Conservation (phyloP, 495 filamentous ascomycete genomes). For the Penicillium bialowiezense region DNA sequence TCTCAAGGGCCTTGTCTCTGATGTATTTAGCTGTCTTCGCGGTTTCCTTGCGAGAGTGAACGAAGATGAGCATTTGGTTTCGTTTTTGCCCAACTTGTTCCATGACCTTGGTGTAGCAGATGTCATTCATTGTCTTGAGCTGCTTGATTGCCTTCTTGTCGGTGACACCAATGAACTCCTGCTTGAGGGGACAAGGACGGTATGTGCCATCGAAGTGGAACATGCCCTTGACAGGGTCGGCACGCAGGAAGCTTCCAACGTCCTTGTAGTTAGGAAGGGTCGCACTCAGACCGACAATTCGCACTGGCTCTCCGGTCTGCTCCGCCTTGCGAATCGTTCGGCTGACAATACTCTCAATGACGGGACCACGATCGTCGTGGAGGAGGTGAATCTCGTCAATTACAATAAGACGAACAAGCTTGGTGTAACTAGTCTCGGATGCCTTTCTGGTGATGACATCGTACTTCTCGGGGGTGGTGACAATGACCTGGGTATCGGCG, state of each 20-base stretch:
- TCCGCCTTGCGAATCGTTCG: slow-evolving; percentile 89
- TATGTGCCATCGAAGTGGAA: slow-evolving; percentile 97
- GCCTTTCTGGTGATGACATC: slow-evolving; percentile 99
- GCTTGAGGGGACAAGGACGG: slow-evolving; percentile 86
- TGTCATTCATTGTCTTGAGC: slow-evolving; percentile 98
- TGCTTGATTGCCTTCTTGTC: slow-evolving; percentile 99
- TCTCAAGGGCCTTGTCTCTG: slow-evolving; percentile 89
- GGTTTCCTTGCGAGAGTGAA: slow-evolving; percentile 96
- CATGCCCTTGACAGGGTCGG: slow-evolving; percentile 78
- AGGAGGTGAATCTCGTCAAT: slow-evolving; percentile 98
- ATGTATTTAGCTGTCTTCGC: slow-evolving; percentile 96
- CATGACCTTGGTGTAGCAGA: slow-evolving; percentile 95
- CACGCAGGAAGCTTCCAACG: slow-evolving; percentile 92
- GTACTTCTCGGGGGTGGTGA: slow-evolving; percentile 98
- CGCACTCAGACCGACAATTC: slow-evolving; percentile 88
- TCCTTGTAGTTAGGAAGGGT: slow-evolving; percentile 97
- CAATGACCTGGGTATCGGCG: slow-evolving; percentile 95
- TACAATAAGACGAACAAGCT: slow-evolving; percentile 88
- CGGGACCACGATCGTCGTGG: slow-evolving; percentile 95
- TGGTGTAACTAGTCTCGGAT: slow-evolving; percentile 94
- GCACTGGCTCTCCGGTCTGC: slow-evolving; percentile 86
- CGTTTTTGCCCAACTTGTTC: slow-evolving; percentile 89
- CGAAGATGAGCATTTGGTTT: slow-evolving; percentile 98
- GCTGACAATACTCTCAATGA: slow-evolving; percentile 95
- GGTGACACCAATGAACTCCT: slow-evolving; percentile 97